Percentiles rank a stretch among this genome's conserved stretches.
phyloP scores from a whole-genome alignment of 129 eudicot genomes.

The Helichrysum umbraculigerum region DNA sequence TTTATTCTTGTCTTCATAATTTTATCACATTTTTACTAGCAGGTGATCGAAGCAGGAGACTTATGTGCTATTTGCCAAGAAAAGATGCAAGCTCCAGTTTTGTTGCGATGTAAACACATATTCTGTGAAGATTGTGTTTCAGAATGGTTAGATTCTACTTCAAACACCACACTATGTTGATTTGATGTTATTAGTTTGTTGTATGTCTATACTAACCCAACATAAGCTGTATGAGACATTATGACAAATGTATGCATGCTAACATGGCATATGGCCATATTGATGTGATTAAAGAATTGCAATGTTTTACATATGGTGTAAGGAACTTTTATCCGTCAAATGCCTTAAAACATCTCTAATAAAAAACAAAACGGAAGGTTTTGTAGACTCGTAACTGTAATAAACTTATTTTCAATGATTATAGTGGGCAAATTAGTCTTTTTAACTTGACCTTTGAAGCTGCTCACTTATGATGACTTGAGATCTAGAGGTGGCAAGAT shows the following conservation, averaged over 20 bases:
- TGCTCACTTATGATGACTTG: neutral
- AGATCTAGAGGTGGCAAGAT: neutral
- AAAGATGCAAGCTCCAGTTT: slow-evolving; percentile 75
- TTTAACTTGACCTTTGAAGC: neutral
- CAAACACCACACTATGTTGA: neutral
- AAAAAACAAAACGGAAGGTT: neutral
- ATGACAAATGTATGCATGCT: neutral
- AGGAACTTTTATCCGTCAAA: neutral
- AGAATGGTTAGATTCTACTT: slow-evolving; percentile 61
- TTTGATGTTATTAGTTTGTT: neutral
- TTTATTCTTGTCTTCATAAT: slow-evolving; percentile 1
- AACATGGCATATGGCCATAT: neutral
- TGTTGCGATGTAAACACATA: slow-evolving; percentile 76
- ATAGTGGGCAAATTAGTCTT: neutral
- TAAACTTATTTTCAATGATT: neutral
- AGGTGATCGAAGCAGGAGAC: slow-evolving; percentile 84
- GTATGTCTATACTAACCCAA: neutral
- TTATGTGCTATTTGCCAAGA: slow-evolving; percentile 90
- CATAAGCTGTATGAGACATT: neutral
- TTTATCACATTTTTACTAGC: slow-evolving; percentile 8
- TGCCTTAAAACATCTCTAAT: neutral
- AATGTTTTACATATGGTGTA: neutral
- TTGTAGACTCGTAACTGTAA: neutral
- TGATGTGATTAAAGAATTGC: neutral
- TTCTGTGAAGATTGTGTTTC: slow-evolving; percentile 91